phyloP scores from a whole-genome alignment of 2,329 filamentous ascomycete species.

The Scedosporium dehoogii region DNA sequence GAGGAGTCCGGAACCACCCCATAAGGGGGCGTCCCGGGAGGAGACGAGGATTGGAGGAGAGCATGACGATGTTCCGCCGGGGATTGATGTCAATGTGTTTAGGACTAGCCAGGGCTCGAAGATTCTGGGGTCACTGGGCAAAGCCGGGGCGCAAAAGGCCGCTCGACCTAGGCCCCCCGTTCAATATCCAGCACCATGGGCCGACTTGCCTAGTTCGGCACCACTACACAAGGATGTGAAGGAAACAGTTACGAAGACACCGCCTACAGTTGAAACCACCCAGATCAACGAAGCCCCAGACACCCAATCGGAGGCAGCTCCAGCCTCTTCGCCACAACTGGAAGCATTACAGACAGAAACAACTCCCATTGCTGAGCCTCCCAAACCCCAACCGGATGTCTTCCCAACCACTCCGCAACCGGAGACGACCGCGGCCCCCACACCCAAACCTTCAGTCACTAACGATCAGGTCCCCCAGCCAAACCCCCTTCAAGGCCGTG shows the following conservation, averaged over 20 bases:
- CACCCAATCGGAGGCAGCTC: neutral
- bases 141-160: conserved; percentile 13
- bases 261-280: neutral
- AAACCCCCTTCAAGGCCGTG: conserved; percentile 12
- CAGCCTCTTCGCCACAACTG: neutral
- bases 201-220: neutral
- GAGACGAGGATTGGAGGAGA: neutral
- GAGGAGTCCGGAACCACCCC: neutral
- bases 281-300: neutral
- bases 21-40: neutral
- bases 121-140: conserved; percentile 28
- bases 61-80: conserved; percentile 23
- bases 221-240: neutral
- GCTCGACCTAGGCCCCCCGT: conserved; percentile 8
- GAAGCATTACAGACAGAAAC: neutral
- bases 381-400: neutral
- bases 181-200: conserved; percentile 6
- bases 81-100: conserved; percentile 28
- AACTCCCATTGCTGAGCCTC: neutral
- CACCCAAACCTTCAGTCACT: neutral
- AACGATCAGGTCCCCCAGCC: neutral
- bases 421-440: neutral
- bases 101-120: conserved; percentile 26
- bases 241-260: neutral
- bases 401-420: neutral